Conservation (phyloP, 371 early-diverging fungal genomes). For the Thermomucor indicae-seudaticae region DNA sequence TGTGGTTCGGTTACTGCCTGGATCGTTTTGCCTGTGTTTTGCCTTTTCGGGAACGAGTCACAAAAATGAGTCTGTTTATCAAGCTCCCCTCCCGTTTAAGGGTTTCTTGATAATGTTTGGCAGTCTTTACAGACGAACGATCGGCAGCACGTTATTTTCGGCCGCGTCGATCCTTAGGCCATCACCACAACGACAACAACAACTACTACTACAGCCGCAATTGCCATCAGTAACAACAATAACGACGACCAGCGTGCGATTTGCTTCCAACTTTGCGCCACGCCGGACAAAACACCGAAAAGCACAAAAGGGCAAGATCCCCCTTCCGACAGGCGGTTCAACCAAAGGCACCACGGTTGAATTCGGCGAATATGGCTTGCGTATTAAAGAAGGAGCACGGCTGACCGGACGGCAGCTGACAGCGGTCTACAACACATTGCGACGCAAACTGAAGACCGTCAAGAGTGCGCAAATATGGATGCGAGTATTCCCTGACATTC, state of each 20-base stretch:
- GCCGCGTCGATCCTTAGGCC: too few relatives aligned
- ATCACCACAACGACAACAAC: too few relatives aligned
- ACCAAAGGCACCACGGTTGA: conserved; percentile 83
- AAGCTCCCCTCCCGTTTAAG: too few relatives aligned
- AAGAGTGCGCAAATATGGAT: conserved; percentile 87
- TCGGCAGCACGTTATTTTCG: too few relatives aligned
- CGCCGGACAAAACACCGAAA: conserved; percentile 80
- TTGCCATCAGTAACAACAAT: too few relatives aligned
- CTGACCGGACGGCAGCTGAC: conserved; percentile 82
- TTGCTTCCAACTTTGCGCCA: conserved; percentile 69
- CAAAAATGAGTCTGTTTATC: too few relatives aligned
- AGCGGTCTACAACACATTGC: conserved; percentile 69
- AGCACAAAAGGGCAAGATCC: conserved; percentile 86
- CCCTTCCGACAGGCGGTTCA: conserved; percentile 77
- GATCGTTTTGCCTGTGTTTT: too few relatives aligned
- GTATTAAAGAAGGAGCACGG: conserved; percentile 80
- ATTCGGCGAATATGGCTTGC: conserved; percentile 89
- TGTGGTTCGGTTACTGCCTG: too few relatives aligned
- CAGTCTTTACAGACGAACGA: too few relatives aligned
- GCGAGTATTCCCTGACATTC: conserved; percentile 90
- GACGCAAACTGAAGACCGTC: conserved; percentile 79
- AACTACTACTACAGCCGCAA: too few relatives aligned
- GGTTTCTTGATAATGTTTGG: too few relatives aligned
- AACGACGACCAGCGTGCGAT: conserved; percentile 2
- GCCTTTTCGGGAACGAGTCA: too few relatives aligned